phyloP scores from a whole-genome alignment of 441 rosid genomes.

The Gossypium davidsonii region DNA sequence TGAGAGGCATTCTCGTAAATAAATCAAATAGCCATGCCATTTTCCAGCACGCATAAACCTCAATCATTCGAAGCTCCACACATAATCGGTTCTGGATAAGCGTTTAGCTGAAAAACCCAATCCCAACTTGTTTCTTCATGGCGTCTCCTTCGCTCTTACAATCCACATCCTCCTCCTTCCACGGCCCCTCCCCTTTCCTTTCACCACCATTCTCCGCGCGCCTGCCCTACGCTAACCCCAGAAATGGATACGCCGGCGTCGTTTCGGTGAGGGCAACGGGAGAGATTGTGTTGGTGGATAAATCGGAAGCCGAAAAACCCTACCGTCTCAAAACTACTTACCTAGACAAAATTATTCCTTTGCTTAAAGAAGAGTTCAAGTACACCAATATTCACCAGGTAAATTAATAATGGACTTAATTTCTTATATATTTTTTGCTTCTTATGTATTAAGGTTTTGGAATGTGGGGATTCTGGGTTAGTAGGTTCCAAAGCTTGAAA shows the following conservation, averaged over 20 bases:
- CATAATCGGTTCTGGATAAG: neutral
- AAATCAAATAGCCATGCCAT: neutral
- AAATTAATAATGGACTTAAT: neutral
- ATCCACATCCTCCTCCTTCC: conserved; percentile 53
- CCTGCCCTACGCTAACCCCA: conserved; percentile 19
- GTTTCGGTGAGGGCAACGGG: conserved; percentile 48
- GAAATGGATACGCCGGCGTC: conserved; percentile 28
- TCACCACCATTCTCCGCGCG: conserved; percentile 33
- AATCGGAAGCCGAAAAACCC: conserved; percentile 62
- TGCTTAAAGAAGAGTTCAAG: conserved; percentile 70
- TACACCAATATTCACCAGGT: conserved; percentile 81
- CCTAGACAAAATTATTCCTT: conserved; percentile 74
- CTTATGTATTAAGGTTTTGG: neutral
- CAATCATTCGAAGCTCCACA: neutral
- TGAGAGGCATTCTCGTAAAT: conserved; percentile 13
- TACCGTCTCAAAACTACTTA: conserved; percentile 61
- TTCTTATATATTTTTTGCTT: neutral
- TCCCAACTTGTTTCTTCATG: conserved; percentile 27
- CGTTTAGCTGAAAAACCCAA: neutral
- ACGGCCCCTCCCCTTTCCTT: conserved; percentile 37
- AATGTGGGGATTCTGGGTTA: conserved; percentile 14
- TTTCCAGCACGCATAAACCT: neutral
- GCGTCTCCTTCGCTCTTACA: conserved; percentile 48
- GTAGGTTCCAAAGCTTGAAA: conserved; percentile 89
- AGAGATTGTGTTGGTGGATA: conserved; percentile 63